phyloP scores from a whole-genome alignment of 768 basidiomycete species.

The Russula sp. region DNA sequence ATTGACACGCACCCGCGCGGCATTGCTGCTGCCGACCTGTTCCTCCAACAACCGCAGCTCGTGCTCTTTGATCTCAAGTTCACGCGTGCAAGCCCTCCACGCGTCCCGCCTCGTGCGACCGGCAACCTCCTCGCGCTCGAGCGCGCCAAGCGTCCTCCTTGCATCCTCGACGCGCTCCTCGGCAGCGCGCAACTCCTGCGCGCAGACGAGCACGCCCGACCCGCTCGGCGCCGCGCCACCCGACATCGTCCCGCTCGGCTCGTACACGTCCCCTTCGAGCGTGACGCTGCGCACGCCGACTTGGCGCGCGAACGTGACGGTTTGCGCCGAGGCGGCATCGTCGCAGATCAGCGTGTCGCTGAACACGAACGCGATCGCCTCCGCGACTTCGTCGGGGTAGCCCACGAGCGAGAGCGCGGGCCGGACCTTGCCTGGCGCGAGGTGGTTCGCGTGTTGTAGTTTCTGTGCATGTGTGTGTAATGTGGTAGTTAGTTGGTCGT shows the following conservation, averaged over 20 bases:
- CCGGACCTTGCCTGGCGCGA: conserved; percentile 76
- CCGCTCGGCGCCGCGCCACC: conserved; percentile 82
- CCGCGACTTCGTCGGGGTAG: conserved; percentile 71
- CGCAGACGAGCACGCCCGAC: conserved; percentile 67
- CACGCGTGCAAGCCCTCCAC: conserved; percentile 54
- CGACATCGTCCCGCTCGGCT: conserved; percentile 88
- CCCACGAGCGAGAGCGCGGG: conserved; percentile 86
- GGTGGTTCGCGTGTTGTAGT: conserved; percentile 58
- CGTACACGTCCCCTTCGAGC: conserved; percentile 91
- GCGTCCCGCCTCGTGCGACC: conserved; percentile 46
- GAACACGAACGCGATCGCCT: conserved; percentile 91
- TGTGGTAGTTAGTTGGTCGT: not conserved
- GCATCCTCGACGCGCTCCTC: conserved; percentile 53
- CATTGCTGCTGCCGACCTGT: conserved; percentile 85
- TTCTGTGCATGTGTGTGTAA: conserved; percentile 50
- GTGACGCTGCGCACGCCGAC: conserved; percentile 82
- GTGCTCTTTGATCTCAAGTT: conserved; percentile 86
- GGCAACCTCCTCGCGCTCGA: conserved; percentile 50
- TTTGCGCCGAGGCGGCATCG: conserved; percentile 79
- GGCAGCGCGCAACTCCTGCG: conserved; percentile 70
- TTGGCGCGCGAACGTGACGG: conserved; percentile 71
- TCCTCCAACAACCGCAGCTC: conserved; percentile 75
- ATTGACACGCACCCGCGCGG: conserved; percentile 57
- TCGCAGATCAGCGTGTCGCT: conserved; percentile 88
- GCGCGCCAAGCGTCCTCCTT: conserved; percentile 36